Percentiles rank a stretch among this genome's conserved stretches.
These are phyloP conservation scores for Alternaria burnsii DNA, from an alignment of 2,329 filamentous ascomycete genomes.

Conservation along the genomic window DNA sequence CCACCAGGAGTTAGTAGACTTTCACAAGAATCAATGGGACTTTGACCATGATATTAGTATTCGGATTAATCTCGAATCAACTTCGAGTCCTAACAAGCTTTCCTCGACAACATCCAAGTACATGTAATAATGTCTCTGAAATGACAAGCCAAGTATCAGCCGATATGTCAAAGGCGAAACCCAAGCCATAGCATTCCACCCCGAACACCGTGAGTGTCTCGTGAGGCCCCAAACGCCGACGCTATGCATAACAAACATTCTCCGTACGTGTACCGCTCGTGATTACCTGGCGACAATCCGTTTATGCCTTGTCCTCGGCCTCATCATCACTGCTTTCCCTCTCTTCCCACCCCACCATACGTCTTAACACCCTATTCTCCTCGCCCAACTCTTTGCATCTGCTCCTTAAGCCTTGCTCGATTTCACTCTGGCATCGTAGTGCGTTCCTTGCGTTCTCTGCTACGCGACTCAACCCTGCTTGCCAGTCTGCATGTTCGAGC, in stretches of 20 bases:
- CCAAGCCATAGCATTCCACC: background rate
- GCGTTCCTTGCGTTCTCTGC: conserved; percentile 54
- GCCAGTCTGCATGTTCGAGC: conserved; percentile 60
- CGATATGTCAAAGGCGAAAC: background rate
- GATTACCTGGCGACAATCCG: background rate
- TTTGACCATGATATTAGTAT: background rate
- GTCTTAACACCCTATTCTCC: conserved; percentile 58
- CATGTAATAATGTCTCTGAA: background rate
- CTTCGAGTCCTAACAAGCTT: background rate
- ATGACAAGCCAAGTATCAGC: background rate
- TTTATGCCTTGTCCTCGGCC: conserved; percentile 28
- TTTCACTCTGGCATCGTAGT: conserved; percentile 50
- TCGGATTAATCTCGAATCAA: background rate
- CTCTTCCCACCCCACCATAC: conserved; percentile 58
- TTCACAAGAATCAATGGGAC: background rate
- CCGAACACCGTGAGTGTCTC: background rate
- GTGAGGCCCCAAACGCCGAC: conserved; percentile 1
- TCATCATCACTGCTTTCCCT: conserved; percentile 53
- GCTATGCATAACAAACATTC: conserved; percentile 2
- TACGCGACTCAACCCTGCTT: conserved; percentile 55
- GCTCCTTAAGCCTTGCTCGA: conserved; percentile 47
- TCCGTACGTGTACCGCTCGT: background rate
- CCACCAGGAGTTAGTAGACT: background rate
- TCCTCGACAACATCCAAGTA: background rate
- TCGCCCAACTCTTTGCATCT: conserved; percentile 55